phyloP scores from a whole-genome alignment of 768 basidiomycete genomes.

The Dacryopinax spathularia region DNA sequence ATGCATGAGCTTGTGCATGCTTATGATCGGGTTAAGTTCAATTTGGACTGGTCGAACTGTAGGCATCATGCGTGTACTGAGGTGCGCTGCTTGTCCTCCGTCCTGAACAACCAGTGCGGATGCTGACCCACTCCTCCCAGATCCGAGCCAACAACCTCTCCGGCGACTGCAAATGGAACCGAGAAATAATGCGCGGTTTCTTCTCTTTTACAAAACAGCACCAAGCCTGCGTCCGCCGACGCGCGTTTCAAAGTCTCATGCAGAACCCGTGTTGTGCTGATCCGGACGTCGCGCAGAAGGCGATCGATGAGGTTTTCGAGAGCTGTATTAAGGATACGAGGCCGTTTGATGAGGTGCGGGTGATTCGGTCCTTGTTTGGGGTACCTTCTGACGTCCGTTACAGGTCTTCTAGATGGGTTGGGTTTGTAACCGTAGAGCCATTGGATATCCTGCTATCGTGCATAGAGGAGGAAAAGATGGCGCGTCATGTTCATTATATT shows the following conservation, averaged over 20 bases:
- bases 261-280: conserved; percentile 71
- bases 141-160: conserved; percentile 89
- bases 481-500: too few relatives aligned
- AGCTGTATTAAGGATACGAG: conserved; percentile 90
- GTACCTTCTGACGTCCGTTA: not conserved
- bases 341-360: conserved; percentile 87
- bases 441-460: too few relatives aligned
- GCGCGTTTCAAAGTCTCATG: conserved; percentile 68
- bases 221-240: conserved; percentile 84
- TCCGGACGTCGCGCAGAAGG: conserved; percentile 62
- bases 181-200: conserved; percentile 67
- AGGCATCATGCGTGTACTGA: conserved; percentile 95
- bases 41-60: conserved; percentile 80
- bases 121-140: conserved; percentile 37
- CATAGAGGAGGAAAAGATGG: too few relatives aligned
- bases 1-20: conserved; percentile 89
- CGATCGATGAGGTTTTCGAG: conserved; percentile 94
- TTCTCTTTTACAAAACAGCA: conserved; percentile 82
- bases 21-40: conserved; percentile 91
- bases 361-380: too few relatives aligned
- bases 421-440: too few relatives aligned
- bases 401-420: not conserved
- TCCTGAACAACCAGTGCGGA: not conserved
- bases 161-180: conserved; percentile 78
- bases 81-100: conserved; percentile 34